Evolutionary conservation across 169 alveolate genomes (phyloP), one percentile per base, ranked within the genome.

Genomic region (Perkinsus chesapeaki): DNA sequence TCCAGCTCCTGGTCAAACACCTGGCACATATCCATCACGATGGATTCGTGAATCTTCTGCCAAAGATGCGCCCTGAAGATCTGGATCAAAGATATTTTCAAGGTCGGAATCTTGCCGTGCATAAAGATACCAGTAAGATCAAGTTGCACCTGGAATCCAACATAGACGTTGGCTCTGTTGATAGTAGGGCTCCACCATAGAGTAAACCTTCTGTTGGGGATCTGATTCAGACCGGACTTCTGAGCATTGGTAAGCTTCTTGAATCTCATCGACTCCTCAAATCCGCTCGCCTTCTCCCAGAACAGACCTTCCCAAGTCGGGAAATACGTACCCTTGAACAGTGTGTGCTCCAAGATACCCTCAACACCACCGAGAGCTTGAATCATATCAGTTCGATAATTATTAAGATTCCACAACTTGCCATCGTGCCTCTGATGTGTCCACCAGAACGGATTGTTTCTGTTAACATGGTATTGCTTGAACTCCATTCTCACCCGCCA

Each of bases 171-270:
- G 94, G 99, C 99, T 93, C 99, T 97, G 96, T 99, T 99, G 43
- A 99, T 99, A 27, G 99, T 99, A 27, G 99, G 99, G 3, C 99
- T 98, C 99, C 99, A 99, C 99, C 99, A 99, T 73, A 99, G 98
- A 39, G 99, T 99, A 96, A 99, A 99, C 94, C 99, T 97, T 94
- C 99, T 98, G 94, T 99, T 99, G 3, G 99, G 99, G 91, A 99
- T 99, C 96, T 99, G 99, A 93, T 99, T 99, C 93, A 98, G 95
- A 39, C 99, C 99, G 90, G 99, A 98, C 91, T 99, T 97, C 95
- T 99, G 99, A n/a, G 99, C 99, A 96, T 99, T 99, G 5, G 99
- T 99, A 94, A 99, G 96, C 96, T 99, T 99, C 96, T 99, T 99
- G 96, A 98, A 99, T 95, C 99, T 98, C 99, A 99, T 99, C 48